A percentile compares a stretch with the other conserved stretches of the same genome.
Evolutionary conservation across 2,329 filamentous ascomycete genomes (phyloP).

Genomic region (Pezicula neosporulosa): DNA sequence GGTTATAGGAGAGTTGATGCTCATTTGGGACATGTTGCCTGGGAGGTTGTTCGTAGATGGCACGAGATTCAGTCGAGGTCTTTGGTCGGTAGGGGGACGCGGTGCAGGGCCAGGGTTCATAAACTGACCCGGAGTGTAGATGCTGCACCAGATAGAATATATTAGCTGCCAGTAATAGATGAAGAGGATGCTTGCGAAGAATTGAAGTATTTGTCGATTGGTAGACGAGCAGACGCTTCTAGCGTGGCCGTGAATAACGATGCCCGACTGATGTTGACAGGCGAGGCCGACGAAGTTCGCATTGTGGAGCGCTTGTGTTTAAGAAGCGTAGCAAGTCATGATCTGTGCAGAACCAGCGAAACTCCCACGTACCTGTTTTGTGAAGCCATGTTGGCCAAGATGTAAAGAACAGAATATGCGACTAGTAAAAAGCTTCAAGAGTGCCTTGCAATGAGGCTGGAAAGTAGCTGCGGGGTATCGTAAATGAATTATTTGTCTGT

Average conservation of each 20-base stretch:
- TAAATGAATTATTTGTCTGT: conserved; percentile 16
- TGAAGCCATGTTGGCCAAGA: conserved; percentile 23
- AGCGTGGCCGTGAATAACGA: too few species aligned
- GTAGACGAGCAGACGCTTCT: too few species aligned
- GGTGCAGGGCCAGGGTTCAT: conserved; percentile 97
- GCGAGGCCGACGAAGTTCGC: background rate
- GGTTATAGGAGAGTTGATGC: conserved; percentile 65
- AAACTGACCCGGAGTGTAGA: conserved; percentile 66
- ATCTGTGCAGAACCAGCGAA: conserved; percentile 15
- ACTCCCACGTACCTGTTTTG: conserved; percentile 25
- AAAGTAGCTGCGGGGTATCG: conserved; percentile 24
- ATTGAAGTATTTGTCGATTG: background rate
- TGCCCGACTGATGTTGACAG: background rate
- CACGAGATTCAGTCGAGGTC: conserved; percentile 76
- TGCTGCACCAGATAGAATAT: conserved; percentile 32
- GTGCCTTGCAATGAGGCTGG: conserved; percentile 7
- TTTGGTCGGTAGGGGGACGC: conserved; percentile 72
- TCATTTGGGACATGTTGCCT: conserved; percentile 77
- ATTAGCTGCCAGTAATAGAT: conserved; percentile 1
- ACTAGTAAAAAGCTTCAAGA: conserved; percentile 7
- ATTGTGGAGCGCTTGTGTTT: conserved; percentile 16
- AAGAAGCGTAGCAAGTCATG: conserved; percentile 14
- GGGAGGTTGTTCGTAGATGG: conserved; percentile 69
- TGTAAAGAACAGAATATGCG: conserved; percentile 11
- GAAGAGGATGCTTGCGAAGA: background rate